These are phyloP conservation scores for Plantago major DNA, from an alignment of 257 asterid species.

Conservation along the genomic window DNA sequence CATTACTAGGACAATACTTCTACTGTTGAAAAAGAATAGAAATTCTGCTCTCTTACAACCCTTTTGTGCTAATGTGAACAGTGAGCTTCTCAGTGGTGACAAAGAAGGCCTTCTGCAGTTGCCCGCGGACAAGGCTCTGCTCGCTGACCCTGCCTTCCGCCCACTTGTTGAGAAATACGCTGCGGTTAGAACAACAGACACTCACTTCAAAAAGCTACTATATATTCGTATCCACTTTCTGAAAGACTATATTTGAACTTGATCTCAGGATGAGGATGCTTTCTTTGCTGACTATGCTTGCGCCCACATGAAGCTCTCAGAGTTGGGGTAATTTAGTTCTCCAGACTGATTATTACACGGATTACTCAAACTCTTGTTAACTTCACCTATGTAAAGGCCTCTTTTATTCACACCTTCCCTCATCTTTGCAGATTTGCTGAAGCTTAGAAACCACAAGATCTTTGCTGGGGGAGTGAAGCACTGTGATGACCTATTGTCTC, in stretches of 20 bases:
- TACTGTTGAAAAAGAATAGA: neutral
- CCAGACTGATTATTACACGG: too few species aligned
- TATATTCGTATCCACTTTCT: neutral
- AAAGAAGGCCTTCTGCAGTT: conserved; percentile 68
- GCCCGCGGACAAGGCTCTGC: conserved; percentile 78
- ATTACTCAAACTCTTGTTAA: neutral
- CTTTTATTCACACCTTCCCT: neutral
- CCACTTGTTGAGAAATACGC: conserved; percentile 77
- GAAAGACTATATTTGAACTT: neutral
- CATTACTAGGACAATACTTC: neutral
- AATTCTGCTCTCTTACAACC: neutral
- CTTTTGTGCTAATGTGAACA: conserved; percentile 14
- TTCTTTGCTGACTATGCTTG: conserved; percentile 76
- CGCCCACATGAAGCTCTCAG: conserved; percentile 74
- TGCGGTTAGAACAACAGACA: conserved; percentile 29
- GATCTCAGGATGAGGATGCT: conserved; percentile 70
- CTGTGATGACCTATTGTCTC: conserved; percentile 19
- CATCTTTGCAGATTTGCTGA: conserved; percentile 56
- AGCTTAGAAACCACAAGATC: conserved; percentile 25
- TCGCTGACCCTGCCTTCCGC: conserved; percentile 59
- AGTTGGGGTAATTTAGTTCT: conserved; percentile 50
- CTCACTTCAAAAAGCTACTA: neutral
- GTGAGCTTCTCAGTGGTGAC: conserved; percentile 78
- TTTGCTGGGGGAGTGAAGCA: conserved; percentile 4
- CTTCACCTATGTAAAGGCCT: neutral